phyloP scores from a whole-genome alignment of 164 flowering plant species.

The Dillenia suffruticosa region DNA sequence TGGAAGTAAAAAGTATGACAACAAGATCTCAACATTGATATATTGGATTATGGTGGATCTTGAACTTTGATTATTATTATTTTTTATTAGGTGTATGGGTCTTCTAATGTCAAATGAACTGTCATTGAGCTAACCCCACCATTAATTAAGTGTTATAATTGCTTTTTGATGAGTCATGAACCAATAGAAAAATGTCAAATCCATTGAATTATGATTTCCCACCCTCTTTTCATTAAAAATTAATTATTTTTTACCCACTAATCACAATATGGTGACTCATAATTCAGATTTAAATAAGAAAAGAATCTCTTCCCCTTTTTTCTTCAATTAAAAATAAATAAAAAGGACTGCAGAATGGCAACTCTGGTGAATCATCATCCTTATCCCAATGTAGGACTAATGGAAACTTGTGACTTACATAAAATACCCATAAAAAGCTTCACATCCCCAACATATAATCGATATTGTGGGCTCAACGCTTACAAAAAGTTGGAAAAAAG shows the following conservation, averaged over 20 bases:
- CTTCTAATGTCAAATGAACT: background rate
- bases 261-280: background rate
- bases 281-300: background rate
- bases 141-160: background rate
- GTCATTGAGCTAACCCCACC: background rate
- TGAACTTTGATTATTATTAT: too few species aligned
- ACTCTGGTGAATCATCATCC: conserved; percentile 8
- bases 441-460: background rate
- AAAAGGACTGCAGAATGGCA: background rate
- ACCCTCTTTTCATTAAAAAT: background rate
- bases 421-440: background rate
- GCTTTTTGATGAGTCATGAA: background rate
- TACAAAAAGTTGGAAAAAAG: background rate
- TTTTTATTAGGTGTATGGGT: too few species aligned
- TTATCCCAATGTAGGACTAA: conserved; percentile 1
- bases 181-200: background rate
- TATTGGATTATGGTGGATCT: too few species aligned
- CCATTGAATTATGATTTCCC: background rate
- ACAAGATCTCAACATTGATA: too few species aligned
- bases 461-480: background rate
- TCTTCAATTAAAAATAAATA: background rate
- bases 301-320: background rate
- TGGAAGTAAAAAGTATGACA: too few species aligned
- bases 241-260: background rate
- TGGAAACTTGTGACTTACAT: background rate